Conservation (phyloP, 768 basidiomycete genomes). For the Boletus reticuloceps region DNA sequence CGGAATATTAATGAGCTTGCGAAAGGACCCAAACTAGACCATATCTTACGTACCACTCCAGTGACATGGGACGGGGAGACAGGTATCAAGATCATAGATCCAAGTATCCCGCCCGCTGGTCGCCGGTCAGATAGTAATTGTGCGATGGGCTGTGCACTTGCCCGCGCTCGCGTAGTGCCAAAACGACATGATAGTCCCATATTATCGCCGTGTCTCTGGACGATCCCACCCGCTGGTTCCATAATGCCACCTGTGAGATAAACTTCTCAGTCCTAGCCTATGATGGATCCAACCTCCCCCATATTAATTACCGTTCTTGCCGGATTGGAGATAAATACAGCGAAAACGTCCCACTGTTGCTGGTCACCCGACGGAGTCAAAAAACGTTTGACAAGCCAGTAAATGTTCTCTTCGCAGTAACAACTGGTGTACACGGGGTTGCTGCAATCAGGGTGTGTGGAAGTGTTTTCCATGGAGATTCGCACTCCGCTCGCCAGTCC, state of each 20-base stretch:
- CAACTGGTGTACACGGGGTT: conserved; percentile 51
- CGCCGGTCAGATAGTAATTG: background rate
- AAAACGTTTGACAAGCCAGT: conserved; percentile 52
- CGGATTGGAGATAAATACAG: conserved; percentile 65
- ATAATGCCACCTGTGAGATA: conserved; percentile 55
- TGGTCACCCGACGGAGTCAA: conserved; percentile 24
- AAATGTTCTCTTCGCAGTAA: conserved; percentile 77
- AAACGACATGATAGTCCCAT: conserved; percentile 78
- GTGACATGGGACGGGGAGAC: conserved; percentile 48
- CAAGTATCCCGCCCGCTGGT: conserved; percentile 34
- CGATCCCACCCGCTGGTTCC: conserved; percentile 51
- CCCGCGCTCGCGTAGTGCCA: conserved; percentile 43
- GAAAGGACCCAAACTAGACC: background rate
- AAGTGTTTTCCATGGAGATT: conserved; percentile 17
- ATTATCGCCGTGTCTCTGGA: conserved; percentile 42
- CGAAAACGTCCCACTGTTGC: conserved; percentile 47
- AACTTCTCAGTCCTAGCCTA: conserved; percentile 4
- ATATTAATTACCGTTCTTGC: conserved; percentile 47
- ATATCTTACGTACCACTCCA: conserved; percentile 42
- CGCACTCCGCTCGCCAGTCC: conserved; percentile 19
- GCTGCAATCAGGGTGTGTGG: conserved; percentile 20
- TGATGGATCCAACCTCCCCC: too few relatives aligned
- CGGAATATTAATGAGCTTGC: conserved; percentile 16
- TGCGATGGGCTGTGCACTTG: background rate
- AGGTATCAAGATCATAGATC: conserved; percentile 72